These are phyloP conservation scores for Septoria linicola DNA, from an alignment of 2,329 filamentous ascomycete species.

Conservation along the genomic window DNA sequence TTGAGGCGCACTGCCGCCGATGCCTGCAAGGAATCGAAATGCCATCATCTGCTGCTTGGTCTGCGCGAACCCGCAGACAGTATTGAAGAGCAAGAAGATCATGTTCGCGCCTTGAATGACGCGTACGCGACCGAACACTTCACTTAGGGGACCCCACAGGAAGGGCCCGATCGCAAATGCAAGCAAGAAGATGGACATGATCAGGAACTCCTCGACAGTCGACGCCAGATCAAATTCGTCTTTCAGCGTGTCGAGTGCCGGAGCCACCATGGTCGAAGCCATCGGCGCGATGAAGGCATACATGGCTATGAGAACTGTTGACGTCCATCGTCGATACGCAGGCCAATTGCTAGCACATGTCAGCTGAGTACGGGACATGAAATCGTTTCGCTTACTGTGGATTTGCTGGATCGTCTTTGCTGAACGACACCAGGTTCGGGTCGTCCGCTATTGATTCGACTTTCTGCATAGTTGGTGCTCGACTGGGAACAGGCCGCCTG, in stretches of 20 bases:
- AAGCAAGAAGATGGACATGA: slow-evolving; percentile 37
- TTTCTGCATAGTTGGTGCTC: slow-evolving; percentile 14
- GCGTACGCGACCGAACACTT: slow-evolving; percentile 34
- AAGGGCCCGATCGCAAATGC: slow-evolving; percentile 36
- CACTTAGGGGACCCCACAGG: slow-evolving; percentile 33
- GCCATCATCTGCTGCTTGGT: slow-evolving; percentile 35
- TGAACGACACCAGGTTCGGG: slow-evolving; percentile 44
- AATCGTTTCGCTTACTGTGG: slow-evolving; percentile 33
- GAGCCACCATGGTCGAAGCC: slow-evolving; percentile 38
- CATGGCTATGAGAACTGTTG: slow-evolving; percentile 41
- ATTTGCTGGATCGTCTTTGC: slow-evolving; percentile 44
- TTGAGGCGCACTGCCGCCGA: slow-evolving; percentile 36
- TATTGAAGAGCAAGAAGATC: slow-evolving; percentile 36
- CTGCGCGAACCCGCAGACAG: slow-evolving; percentile 36
- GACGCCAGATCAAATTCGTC: slow-evolving; percentile 30
- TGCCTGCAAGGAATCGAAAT: slow-evolving; percentile 35
- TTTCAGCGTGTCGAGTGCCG: slow-evolving; percentile 31
- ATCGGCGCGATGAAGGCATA: slow-evolving; percentile 38
- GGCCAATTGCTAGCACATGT: slow-evolving; percentile 36
- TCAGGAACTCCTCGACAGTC: slow-evolving; percentile 30
- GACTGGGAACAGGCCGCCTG: slow-evolving; percentile 17
- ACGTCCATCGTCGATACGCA: slow-evolving; percentile 42
- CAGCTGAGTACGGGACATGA: neutral
- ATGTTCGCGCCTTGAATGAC: slow-evolving; percentile 36
- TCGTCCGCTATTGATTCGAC: slow-evolving; percentile 10